These are phyloP conservation scores for Solanum sejunctum DNA, from an alignment of 257 asterid genomes.

Conservation along the genomic window DNA sequence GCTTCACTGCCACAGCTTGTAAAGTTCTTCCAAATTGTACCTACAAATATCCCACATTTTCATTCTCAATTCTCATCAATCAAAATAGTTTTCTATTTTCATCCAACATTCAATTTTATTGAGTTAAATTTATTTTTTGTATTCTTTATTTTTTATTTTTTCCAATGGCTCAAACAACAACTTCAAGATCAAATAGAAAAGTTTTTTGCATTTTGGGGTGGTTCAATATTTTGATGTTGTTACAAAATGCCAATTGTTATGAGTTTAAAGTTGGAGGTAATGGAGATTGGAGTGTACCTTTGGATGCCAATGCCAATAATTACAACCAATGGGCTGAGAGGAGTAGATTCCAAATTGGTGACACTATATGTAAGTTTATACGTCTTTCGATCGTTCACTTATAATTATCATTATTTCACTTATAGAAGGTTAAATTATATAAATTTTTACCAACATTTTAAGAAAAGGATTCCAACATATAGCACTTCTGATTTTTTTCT, in stretches of 20 bases:
- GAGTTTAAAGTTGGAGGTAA: slow-evolving; percentile 63
- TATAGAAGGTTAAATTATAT: no score
- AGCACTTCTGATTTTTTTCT: no score
- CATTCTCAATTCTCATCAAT: background rate
- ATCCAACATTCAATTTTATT: background rate
- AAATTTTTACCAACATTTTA: no score
- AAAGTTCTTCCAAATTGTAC: slow-evolving; percentile 11
- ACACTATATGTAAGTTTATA: slow-evolving; percentile 15
- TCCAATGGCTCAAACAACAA: slow-evolving; percentile 30
- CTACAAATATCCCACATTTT: slow-evolving; percentile 42
- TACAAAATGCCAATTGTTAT: slow-evolving; percentile 28
- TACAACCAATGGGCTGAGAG: slow-evolving; percentile 26
- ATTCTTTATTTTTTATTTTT: background rate
- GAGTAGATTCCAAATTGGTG: slow-evolving; percentile 25
- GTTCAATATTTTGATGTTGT: slow-evolving; percentile 18
- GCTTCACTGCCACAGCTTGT: slow-evolving; percentile 38
- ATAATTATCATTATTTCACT: no score
- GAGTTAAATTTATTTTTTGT: background rate
- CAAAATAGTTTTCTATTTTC: background rate
- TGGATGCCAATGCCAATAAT: slow-evolving; percentile 30
- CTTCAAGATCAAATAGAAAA: background rate
- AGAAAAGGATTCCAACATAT: no score
- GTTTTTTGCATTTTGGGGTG: slow-evolving; percentile 12
- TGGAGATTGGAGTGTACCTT: slow-evolving; percentile 52
- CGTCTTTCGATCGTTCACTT: no score